Conservation (phyloP, 495 filamentous ascomycete species). For the Stereocaulon alpinum region DNA sequence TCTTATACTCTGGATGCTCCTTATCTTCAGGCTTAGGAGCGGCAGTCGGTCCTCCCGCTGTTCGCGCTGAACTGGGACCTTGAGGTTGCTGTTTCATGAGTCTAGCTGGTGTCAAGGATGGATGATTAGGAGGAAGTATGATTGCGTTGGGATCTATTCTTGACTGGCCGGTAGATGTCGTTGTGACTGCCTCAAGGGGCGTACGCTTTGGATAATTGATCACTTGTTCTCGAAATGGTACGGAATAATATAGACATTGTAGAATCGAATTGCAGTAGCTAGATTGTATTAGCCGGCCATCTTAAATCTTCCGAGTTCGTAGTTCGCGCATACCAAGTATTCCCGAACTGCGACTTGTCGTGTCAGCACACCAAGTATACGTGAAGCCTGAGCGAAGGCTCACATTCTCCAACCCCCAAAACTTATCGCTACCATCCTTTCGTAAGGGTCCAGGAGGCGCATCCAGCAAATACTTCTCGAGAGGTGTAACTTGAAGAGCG, state of each 20-base stretch:
- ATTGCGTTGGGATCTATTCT: constrained; percentile 39
- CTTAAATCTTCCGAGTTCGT: neutral
- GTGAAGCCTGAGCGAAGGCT: constrained; percentile 25
- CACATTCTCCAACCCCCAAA: constrained; percentile 97
- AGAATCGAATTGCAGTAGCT: constrained; percentile 98
- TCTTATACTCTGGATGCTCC: constrained; percentile 89
- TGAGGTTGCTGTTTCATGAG: constrained; percentile 35
- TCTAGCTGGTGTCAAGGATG: constrained; percentile 26
- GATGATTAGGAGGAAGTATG: constrained; percentile 35
- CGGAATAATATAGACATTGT: constrained; percentile 92
- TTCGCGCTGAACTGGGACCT: constrained; percentile 31
- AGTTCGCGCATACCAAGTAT: constrained; percentile 69
- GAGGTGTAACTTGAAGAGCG: constrained; percentile 55
- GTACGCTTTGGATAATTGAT: constrained; percentile 74
- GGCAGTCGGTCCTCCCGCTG: constrained; percentile 39
- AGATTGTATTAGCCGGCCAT: constrained; percentile 1
- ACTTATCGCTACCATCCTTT: constrained; percentile 90
- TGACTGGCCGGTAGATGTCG: constrained; percentile 32
- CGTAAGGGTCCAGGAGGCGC: constrained; percentile 56
- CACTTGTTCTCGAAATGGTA: constrained; percentile 88
- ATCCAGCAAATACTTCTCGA: constrained; percentile 75
- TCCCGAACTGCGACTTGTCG: constrained; percentile 61
- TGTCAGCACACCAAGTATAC: constrained; percentile 18
- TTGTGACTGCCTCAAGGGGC: constrained; percentile 43
- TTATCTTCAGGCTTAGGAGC: constrained; percentile 62